phyloP scores from a whole-genome alignment of 768 basidiomycete species.

The Auricularia cornea region DNA sequence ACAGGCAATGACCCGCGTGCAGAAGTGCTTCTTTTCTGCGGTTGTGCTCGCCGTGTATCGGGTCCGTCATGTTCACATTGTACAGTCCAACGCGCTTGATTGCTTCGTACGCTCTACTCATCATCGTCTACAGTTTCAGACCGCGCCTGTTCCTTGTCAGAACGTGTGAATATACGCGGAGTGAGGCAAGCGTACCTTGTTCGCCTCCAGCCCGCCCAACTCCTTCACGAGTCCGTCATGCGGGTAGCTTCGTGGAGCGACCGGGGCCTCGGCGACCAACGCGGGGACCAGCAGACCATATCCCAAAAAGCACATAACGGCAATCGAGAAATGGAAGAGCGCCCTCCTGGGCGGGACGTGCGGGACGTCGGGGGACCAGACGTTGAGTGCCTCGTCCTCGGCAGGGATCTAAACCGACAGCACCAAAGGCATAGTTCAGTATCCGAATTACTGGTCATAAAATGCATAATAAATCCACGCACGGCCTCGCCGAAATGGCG shows the following conservation, averaged over 20 bases:
- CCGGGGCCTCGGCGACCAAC: conserved; percentile 38
- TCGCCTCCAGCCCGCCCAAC: conserved; percentile 69
- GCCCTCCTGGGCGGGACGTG: conserved; percentile 48
- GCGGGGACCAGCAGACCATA: conserved; percentile 47
- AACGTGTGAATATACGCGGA: neutral
- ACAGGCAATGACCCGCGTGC: too few species aligned
- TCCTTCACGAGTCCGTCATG: conserved; percentile 66
- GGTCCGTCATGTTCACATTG: too few species aligned
- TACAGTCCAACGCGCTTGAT: neutral
- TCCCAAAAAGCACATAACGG: conserved; percentile 50
- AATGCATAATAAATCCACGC: conserved; percentile 15
- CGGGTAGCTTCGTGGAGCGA: conserved; percentile 67
- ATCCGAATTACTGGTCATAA: conserved; percentile 7
- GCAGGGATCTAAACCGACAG: conserved; percentile 54
- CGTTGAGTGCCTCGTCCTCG: conserved; percentile 69
- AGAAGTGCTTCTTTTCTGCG: too few species aligned
- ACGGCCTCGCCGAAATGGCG: conserved; percentile 79
- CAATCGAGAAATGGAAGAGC: conserved; percentile 56
- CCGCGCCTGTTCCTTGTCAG: neutral
- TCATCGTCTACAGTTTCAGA: conserved; percentile 3
- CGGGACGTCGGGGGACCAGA: conserved; percentile 82
- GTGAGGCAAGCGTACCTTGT: conserved; percentile 45
- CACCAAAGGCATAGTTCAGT: conserved; percentile 10
- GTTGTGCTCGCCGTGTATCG: too few species aligned
- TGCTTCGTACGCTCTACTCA: neutral